Evolutionary conservation across 2,329 filamentous ascomycete genomes (phyloP).

Genomic region (Cladophialophora yegresii): DNA sequence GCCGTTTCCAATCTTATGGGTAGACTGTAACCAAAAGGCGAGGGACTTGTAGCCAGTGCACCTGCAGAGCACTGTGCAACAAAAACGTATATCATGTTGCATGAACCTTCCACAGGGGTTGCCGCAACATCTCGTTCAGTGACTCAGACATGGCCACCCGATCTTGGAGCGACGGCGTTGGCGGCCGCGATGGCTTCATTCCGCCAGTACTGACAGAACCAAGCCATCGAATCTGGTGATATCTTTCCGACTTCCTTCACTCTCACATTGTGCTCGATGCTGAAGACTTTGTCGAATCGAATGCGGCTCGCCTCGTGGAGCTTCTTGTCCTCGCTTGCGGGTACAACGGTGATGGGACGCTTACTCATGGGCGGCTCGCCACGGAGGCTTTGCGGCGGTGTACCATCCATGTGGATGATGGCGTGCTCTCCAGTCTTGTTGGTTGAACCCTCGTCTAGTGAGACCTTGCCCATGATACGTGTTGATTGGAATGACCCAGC

Average conservation of each 20-base stretch:
- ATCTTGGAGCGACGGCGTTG: neutral
- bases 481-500: constrained; percentile 43
- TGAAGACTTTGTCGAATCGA: constrained; percentile 47
- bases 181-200: neutral
- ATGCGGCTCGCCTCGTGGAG: constrained; percentile 44
- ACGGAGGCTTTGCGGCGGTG: constrained; percentile 19
- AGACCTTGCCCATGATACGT: constrained; percentile 46
- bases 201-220: constrained; percentile 34
- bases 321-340: constrained; percentile 32
- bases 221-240: constrained; percentile 36
- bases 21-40: neutral
- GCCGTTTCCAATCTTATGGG: neutral
- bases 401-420: constrained; percentile 41
- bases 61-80: neutral
- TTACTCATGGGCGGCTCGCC: constrained; percentile 43
- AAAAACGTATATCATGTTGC: neutral
- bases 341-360: constrained; percentile 42
- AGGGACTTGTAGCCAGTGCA: neutral
- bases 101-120: neutral
- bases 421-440: constrained; percentile 42
- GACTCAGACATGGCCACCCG: neutral
- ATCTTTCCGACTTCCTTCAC: constrained; percentile 46
- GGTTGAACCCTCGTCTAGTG: constrained; percentile 42
- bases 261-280: constrained; percentile 49
- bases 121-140: neutral